Percentiles rank a stretch among this genome's conserved stretches.
phyloP scores from a whole-genome alignment of 345 rosid species.

The Eucalyptus caleyi region DNA sequence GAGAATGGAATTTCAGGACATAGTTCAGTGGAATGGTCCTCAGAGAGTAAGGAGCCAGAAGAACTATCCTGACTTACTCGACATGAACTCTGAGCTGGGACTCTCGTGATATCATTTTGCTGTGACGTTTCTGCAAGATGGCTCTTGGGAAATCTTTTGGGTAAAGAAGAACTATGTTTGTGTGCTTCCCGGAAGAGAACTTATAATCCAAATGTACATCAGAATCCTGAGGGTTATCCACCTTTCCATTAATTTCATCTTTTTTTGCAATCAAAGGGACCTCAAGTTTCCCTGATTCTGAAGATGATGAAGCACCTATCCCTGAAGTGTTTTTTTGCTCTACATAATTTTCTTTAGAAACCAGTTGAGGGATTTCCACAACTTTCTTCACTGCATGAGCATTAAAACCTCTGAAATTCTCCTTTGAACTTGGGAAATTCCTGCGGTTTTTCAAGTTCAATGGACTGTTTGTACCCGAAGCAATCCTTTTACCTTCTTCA shows the following conservation, averaged over 20 bases:
- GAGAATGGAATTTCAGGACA: slow-evolving; percentile 30
- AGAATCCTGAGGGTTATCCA: slow-evolving; percentile 7
- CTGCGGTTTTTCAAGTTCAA: not conserved
- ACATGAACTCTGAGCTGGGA: slow-evolving; percentile 7
- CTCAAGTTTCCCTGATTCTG: slow-evolving; percentile 7
- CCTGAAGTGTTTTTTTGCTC: slow-evolving; percentile 6
- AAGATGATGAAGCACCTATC: slow-evolving; percentile 8
- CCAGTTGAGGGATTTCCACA: not conserved
- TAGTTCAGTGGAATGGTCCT: slow-evolving; percentile 8
- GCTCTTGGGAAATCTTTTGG: slow-evolving; percentile 20
- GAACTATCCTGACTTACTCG: slow-evolving; percentile 9
- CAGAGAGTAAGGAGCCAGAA: slow-evolving; percentile 15
- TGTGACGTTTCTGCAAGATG: not conserved
- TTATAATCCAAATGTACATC: slow-evolving; percentile 8
- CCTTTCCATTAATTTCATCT: slow-evolving; percentile 12
- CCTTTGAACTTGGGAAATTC: not conserved
- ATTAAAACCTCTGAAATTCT: not conserved
- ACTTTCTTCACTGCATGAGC: not conserved
- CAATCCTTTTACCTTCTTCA: not conserved
- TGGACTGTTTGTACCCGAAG: not conserved
- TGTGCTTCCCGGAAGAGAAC: slow-evolving; percentile 13
- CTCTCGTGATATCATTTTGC: not conserved
- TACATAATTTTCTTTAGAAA: not conserved
- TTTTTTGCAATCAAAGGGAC: slow-evolving; percentile 5
- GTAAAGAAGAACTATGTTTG: slow-evolving; percentile 41